phyloP scores from a whole-genome alignment of 2,329 filamentous ascomycete genomes.

The Neophaeococcomyces mojaviensis region DNA sequence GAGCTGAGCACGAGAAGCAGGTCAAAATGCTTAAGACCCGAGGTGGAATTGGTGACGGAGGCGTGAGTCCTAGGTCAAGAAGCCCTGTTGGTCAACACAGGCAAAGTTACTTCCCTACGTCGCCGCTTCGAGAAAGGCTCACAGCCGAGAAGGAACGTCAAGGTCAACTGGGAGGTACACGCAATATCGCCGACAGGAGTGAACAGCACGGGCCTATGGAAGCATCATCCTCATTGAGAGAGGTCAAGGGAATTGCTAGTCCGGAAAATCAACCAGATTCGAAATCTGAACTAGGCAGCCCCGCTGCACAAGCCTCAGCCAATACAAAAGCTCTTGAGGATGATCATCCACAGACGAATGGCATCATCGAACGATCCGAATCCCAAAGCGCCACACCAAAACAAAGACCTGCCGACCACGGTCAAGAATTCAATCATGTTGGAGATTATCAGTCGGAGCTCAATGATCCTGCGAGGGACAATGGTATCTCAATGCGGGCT shows the following conservation, averaged over 20 bases:
- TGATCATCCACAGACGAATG: not conserved
- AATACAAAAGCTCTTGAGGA: not conserved
- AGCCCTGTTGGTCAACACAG: slow-evolving; percentile 16
- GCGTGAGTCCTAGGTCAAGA: slow-evolving; percentile 21
- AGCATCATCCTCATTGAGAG: slow-evolving; percentile 2
- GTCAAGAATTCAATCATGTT: not conserved
- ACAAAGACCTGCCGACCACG: not conserved
- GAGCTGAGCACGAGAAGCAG: slow-evolving; percentile 56
- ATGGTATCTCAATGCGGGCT: slow-evolving; percentile 20
- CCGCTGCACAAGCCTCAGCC: not conserved
- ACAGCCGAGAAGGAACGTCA: slow-evolving; percentile 1
- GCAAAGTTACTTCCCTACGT: slow-evolving; percentile 11
- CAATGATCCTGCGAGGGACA: slow-evolving; percentile 15
- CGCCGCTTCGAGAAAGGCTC: slow-evolving; percentile 15
- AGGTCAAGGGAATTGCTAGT: slow-evolving; percentile 1
- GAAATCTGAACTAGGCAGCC: not conserved
- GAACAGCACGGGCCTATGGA: no score
- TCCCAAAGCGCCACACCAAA: slow-evolving; percentile 4
- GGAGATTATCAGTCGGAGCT: slow-evolving; percentile 3
- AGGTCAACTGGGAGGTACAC: not conserved
- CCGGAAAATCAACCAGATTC: slow-evolving; percentile 1
- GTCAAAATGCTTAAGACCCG: slow-evolving; percentile 36
- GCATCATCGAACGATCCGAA: not conserved
- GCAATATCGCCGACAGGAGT: not conserved
- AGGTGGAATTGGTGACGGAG: slow-evolving; percentile 21